Evolutionary conservation across 2,329 filamentous ascomycete genomes (phyloP), one percentile per base, ranked within the genome.

Genomic region (Calonectria pseudoreteaudii): DNA sequence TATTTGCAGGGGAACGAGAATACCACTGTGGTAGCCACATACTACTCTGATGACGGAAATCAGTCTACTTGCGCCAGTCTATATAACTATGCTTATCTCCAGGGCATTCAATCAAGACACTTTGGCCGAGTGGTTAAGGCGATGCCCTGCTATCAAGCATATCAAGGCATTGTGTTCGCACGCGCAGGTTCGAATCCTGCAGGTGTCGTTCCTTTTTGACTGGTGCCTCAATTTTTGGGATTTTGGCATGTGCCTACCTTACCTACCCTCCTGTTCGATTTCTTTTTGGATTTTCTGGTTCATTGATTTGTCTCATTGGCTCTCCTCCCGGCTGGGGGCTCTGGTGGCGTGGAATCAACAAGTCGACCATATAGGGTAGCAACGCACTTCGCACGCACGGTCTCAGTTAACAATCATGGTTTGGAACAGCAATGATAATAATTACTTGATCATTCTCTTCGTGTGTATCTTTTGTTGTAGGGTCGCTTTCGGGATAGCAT

Each of bases 121-220:
- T 62, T 62, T 62, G 56, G 56, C 56, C 56, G 56, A 62, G 56
- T 62, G 56, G 56, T 62, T 62, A 62, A 62, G 56, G 56, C 56
- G 56, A 62, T 62, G 56, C 56, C 56, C 56, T 62, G 56, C 56
- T 62, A 62, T 62, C 34, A 41, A 62, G 56, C 34, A 62, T 62
- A 41, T 41, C 56, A 62, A 62, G 56, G 56, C 56, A 62, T 62
- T 62, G 56, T 62, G 56, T 62, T 62, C 56, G 56, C 56, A 62
- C 56, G 56, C 56, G 56, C 34, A 62, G 56, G 56, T 62, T 62
- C 56, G 56, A 62, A 62, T 62, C 56, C 56, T 62, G 56, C 56
- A 62, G 56, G 56, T 62, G 56, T 62, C 56, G 56, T 28, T 41
- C n/a, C 8, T 62, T 62, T 62, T 41, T 58, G n/a, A 18, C 10